Evolutionary conservation across 805 yeast genomes (phyloP), one percentile per base, ranked within the genome.

Genomic region (Saccharomyces mikatae): DNA sequence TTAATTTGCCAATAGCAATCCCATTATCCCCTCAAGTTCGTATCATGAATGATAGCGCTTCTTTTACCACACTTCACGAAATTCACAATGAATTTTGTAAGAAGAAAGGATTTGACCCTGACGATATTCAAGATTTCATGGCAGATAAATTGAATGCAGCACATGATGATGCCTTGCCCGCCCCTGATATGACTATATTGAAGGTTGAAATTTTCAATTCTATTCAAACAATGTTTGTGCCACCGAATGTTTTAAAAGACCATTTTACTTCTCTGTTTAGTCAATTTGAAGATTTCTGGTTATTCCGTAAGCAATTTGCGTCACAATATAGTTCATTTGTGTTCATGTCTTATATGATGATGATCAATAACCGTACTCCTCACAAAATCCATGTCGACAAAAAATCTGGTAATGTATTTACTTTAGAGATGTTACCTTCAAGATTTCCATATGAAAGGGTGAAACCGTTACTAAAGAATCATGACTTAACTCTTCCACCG

Each of bases 21-120:
- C 98, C 99, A 5, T 74, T 94, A 56, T 89, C 97, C 0, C 97
- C 97, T 1, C 97, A 91, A 66, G 90, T 94, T 59, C 82, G 99
- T 55, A 82, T 94, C 52, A 82, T 92, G 71, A 97, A 89, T 70
- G 96, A 91, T 68, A 77, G 83, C 9, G 74, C 83, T 30, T 87
- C 90, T 55, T 77, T 84, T 51, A 84, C 88, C 32, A 77, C 82
- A 61, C 76, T 94, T 76, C 92, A 89, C 62, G 82, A 80, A 60
- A 81, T 95, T 47, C 94, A 91, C 71, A 99, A 95, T 68, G 86
- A 85, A 56, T 88, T 79, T 71, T 94, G 99, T 70, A 80, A 82
- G 54, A 76, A 79, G 59, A 80, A 79, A 57, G 84, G 85, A 6
- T 82, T 85, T 71, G 82, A 84, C 59, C 82, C 94, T 48, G 98